Percentiles rank a stretch among this genome's conserved stretches.
Evolutionary conservation across 768 basidiomycete genomes (phyloP).

Genomic region (Omphalotus guepiniiformis): DNA sequence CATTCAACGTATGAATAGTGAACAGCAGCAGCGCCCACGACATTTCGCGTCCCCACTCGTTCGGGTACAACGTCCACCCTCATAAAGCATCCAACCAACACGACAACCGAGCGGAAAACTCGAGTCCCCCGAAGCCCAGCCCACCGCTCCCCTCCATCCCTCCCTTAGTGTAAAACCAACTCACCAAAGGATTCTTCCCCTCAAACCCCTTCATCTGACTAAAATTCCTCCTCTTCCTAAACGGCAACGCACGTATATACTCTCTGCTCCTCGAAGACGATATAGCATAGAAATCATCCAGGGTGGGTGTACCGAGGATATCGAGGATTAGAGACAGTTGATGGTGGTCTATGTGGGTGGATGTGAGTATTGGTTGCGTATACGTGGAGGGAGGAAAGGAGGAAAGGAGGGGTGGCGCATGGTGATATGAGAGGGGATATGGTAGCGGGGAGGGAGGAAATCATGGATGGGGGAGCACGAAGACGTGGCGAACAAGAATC

Average conservation of each 20-base stretch:
- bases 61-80: too few relatives aligned
- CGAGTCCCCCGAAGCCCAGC: neutral
- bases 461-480: too few relatives aligned
- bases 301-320: constrained; percentile 84
- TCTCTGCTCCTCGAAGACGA: constrained; percentile 50
- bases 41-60: too few relatives aligned
- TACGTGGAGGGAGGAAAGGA: neutral
- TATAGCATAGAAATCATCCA: constrained; percentile 95
- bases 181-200: constrained; percentile 18
- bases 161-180: neutral
- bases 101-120: too few relatives aligned
- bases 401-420: too few relatives aligned
- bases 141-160: neutral
- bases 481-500: too few relatives aligned
- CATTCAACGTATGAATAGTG: too few relatives aligned
- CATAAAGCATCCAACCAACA: too few relatives aligned
- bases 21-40: too few relatives aligned
- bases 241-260: constrained; percentile 85
- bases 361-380: too few relatives aligned
- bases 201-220: constrained; percentile 52
- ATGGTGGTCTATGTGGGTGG: constrained; percentile 82
- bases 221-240: constrained; percentile 77
- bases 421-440: too few relatives aligned
- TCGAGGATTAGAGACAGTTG: constrained; percentile 92
- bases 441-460: too few relatives aligned